Evolutionary conservation across 1,284 basidiomycete species (phyloP).

Genomic region (Cutaneotrichosporon mucoides): DNA sequence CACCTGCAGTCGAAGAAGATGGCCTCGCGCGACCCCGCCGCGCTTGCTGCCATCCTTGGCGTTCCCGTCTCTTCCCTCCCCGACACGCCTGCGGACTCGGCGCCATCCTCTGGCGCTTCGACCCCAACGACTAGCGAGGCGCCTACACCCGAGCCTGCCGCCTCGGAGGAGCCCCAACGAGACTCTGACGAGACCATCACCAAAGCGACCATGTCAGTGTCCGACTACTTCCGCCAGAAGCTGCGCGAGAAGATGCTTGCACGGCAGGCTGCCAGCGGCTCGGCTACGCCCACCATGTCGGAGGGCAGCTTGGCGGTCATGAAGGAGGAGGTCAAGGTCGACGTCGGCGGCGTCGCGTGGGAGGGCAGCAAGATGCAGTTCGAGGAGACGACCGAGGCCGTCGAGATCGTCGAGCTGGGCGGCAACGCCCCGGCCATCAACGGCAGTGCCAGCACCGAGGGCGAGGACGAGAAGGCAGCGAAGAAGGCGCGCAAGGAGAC

Average conservation of each 20-base stretch:
- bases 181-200: slow-evolving; percentile 31
- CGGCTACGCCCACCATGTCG: slow-evolving; percentile 17
- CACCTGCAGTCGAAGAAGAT: slow-evolving; percentile 45
- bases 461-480: not conserved
- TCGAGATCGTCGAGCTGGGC: slow-evolving; percentile 13
- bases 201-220: slow-evolving; percentile 41
- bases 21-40: slow-evolving; percentile 45
- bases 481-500: slow-evolving; percentile 5
- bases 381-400: slow-evolving; percentile 16
- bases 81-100: slow-evolving; percentile 15
- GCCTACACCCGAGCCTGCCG: slow-evolving; percentile 17
- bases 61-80: slow-evolving; percentile 41
- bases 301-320: slow-evolving; percentile 27
- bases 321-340: slow-evolving; percentile 27
- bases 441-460: not conserved
- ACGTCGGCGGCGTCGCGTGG: slow-evolving; percentile 33
- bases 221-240: slow-evolving; percentile 48
- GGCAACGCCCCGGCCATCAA: slow-evolving; percentile 14
- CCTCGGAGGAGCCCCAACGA: slow-evolving; percentile 5
- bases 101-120: slow-evolving; percentile 15
- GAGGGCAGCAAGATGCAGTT: slow-evolving; percentile 39
- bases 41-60: slow-evolving; percentile 48
- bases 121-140: slow-evolving; percentile 22
- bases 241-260: slow-evolving; percentile 45
- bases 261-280: slow-evolving; percentile 28